phyloP scores from a whole-genome alignment of 2,329 filamentous ascomycete genomes.

The Gnomoniopsis smithogilvyi region DNA sequence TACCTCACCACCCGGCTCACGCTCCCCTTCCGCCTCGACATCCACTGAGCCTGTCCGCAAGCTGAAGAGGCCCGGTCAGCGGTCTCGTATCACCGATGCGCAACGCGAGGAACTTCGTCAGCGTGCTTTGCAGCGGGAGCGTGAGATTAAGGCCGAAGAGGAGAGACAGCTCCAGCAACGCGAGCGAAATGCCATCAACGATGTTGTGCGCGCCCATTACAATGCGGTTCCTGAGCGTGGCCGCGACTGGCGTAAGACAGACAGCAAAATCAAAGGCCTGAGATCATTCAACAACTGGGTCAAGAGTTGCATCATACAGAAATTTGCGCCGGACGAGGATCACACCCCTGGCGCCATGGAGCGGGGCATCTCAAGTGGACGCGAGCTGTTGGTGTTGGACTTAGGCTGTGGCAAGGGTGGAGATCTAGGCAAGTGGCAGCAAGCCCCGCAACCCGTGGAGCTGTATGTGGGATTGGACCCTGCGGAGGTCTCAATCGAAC shows the following conservation, averaged over 20 bases:
- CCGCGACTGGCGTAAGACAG: slow-evolving; percentile 89
- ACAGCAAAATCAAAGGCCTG: slow-evolving; percentile 91
- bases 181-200: slow-evolving; percentile 63
- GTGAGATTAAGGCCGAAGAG: slow-evolving; percentile 38
- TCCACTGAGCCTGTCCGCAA: slow-evolving; percentile 52
- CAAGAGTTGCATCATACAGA: slow-evolving; percentile 96
- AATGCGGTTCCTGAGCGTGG: slow-evolving; percentile 93
- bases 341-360: slow-evolving; percentile 60
- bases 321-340: slow-evolving; percentile 82
- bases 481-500: slow-evolving; percentile 86
- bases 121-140: slow-evolving; percentile 54
- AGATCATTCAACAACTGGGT: slow-evolving; percentile 98
- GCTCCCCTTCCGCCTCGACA: not conserved
- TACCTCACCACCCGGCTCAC: slow-evolving; percentile 37
- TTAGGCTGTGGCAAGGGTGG: slow-evolving; percentile 97
- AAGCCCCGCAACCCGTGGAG: slow-evolving; percentile 84
- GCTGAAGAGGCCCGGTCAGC: slow-evolving; percentile 65
- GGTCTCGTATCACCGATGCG: slow-evolving; percentile 63
- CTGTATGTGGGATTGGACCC: slow-evolving; percentile 94
- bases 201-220: slow-evolving; percentile 91
- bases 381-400: slow-evolving; percentile 78
- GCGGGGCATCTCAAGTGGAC: slow-evolving; percentile 45
- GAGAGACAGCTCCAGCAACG: slow-evolving; percentile 39
- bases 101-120: slow-evolving; percentile 67
- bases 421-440: slow-evolving; percentile 93